Conservation (phyloP, 495 filamentous ascomycete genomes). For the Neurospora sp. region DNA sequence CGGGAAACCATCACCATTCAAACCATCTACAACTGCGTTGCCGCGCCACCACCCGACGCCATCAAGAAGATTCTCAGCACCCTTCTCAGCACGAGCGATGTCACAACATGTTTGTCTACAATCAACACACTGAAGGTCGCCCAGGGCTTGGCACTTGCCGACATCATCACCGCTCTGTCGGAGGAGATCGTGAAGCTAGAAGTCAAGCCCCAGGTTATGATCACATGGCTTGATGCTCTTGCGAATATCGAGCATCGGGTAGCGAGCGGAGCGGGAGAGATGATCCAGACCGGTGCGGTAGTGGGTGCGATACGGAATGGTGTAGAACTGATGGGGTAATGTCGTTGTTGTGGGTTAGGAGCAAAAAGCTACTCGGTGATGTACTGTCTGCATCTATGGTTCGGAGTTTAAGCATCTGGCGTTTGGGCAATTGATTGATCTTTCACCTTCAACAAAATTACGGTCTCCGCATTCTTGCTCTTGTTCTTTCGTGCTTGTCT, state of each 20-base stretch:
- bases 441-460: neutral
- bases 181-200: slow-evolving; percentile 76
- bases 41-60: slow-evolving; percentile 83
- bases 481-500: too few species aligned
- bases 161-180: slow-evolving; percentile 76
- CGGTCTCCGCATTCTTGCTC: neutral
- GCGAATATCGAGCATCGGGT: slow-evolving; percentile 89
- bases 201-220: slow-evolving; percentile 77
- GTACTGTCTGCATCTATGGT: neutral
- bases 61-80: slow-evolving; percentile 77
- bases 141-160: slow-evolving; percentile 86
- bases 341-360: neutral
- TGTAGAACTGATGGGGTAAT: slow-evolving; percentile 54
- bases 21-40: slow-evolving; percentile 96
- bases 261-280: slow-evolving; percentile 81
- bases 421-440: neutral
- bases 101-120: slow-evolving; percentile 75
- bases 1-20: slow-evolving; percentile 79
- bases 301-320: slow-evolving; percentile 85
- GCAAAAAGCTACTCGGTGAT: neutral
- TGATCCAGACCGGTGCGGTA: slow-evolving; percentile 81
- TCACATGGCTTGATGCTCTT: slow-evolving; percentile 83
- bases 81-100: slow-evolving; percentile 70
- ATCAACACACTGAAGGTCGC: slow-evolving; percentile 76
- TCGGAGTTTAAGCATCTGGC: neutral